Conservation (phyloP, 2,329 filamentous ascomycete genomes). For the Diaporthe vexans region DNA sequence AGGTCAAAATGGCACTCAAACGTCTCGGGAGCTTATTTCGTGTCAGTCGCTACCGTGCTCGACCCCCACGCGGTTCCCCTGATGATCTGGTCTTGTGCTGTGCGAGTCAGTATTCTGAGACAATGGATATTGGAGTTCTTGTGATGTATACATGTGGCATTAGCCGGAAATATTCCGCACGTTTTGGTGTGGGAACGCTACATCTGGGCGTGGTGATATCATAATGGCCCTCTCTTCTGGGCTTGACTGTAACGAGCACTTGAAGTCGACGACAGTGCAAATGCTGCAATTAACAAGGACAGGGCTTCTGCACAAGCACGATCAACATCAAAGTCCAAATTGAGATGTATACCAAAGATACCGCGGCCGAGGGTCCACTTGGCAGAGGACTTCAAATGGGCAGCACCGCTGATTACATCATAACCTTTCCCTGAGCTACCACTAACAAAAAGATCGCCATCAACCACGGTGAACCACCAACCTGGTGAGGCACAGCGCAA, state of each 20-base stretch:
- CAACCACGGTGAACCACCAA: too few species aligned
- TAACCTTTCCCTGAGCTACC: neutral
- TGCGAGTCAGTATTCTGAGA: neutral
- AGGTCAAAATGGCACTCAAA: neutral
- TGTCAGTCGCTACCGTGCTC: neutral
- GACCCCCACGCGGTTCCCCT: neutral
- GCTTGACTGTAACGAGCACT: too few species aligned
- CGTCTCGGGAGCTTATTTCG: neutral
- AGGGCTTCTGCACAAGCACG: too few species aligned
- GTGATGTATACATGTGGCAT: neutral
- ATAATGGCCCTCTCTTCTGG: too few species aligned
- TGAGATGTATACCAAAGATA: too few species aligned
- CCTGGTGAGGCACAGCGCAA: neutral
- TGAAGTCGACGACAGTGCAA: too few species aligned
- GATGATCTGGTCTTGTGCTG: neutral
- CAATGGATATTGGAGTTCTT: neutral
- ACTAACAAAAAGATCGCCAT: neutral
- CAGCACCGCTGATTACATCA: neutral
- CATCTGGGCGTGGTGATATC: too few species aligned
- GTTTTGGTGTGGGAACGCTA: neutral
- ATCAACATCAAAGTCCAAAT: too few species aligned
- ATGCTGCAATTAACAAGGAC: too few species aligned
- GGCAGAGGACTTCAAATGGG: neutral
- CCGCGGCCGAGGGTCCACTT: too few species aligned
- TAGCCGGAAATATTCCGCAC: neutral